phyloP scores from a whole-genome alignment of 2,329 filamentous ascomycete genomes.

The Aspergillus awamori region DNA sequence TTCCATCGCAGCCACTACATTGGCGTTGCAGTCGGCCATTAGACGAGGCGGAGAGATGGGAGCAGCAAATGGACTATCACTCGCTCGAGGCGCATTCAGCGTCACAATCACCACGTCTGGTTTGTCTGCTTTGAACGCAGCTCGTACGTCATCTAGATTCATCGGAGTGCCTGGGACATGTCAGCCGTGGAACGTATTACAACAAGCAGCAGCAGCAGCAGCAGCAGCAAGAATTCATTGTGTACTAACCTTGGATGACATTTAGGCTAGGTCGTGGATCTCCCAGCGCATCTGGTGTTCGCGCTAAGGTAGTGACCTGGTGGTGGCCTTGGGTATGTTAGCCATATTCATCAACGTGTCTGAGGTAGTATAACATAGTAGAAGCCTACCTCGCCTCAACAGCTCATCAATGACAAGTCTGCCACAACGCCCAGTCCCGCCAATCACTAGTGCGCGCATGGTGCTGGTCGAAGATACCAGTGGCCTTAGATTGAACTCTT shows the following conservation, averaged over 20 bases:
- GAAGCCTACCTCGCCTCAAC: conserved; percentile 33
- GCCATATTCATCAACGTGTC: background rate
- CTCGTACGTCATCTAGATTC: conserved; percentile 22
- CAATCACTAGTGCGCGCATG: conserved; percentile 46
- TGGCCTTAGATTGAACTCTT: background rate
- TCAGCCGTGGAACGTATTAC: background rate
- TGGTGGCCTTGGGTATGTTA: conserved; percentile 33
- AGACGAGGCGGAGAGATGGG: conserved; percentile 49
- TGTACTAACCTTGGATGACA: conserved; percentile 22
- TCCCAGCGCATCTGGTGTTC: conserved; percentile 32
- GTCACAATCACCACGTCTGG: conserved; percentile 52
- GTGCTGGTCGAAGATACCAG: background rate
- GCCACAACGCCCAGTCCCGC: conserved; percentile 50
- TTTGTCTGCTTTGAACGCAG: conserved; percentile 17
- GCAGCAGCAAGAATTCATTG: background rate
- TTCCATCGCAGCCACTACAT: conserved; percentile 44
- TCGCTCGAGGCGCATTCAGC: conserved; percentile 51
- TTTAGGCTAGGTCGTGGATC: conserved; percentile 22
- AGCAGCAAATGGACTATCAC: conserved; percentile 54
- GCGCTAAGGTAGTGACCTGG: conserved; percentile 45
- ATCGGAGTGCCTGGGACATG: conserved; percentile 25
- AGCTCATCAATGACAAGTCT: conserved; percentile 46
- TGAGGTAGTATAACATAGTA: background rate
- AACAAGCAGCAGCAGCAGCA: background rate
- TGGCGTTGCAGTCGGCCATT: conserved; percentile 50